phyloP scores from a whole-genome alignment of 2,329 filamentous ascomycete genomes.

The Thielaviopsis populi region DNA sequence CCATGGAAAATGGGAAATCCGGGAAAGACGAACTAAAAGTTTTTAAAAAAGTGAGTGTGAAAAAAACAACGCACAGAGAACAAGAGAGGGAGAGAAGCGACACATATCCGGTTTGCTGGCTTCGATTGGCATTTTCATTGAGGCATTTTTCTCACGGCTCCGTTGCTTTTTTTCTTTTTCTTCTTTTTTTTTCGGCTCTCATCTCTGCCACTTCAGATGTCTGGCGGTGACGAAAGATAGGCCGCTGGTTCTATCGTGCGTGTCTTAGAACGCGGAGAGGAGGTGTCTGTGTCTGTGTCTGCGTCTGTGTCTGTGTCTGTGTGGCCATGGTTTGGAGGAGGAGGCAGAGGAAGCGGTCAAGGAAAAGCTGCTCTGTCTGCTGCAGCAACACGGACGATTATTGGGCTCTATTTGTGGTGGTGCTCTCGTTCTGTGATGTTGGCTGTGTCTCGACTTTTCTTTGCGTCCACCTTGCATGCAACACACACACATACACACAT shows the following conservation, averaged over 20 bases:
- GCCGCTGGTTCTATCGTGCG: neutral
- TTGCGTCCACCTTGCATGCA: neutral
- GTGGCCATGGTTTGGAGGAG: neutral
- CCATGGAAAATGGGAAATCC: too few species aligned
- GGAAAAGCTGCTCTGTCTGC: neutral
- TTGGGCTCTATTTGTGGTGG: neutral
- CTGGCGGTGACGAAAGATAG: neutral
- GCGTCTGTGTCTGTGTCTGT: neutral
- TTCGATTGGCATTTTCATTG: neutral
- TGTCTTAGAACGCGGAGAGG: neutral
- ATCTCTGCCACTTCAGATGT: too few species aligned
- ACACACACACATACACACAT: neutral
- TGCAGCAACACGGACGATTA: neutral
- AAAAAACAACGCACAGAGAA: too few species aligned
- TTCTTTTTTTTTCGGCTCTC: neutral
- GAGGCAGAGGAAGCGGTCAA: slow-evolving; percentile 1
- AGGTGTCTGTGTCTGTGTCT: neutral
- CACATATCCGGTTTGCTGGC: too few species aligned
- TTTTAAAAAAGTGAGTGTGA: too few species aligned
- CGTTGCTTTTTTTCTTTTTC: neutral
- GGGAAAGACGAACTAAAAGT: too few species aligned
- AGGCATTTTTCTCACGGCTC: neutral
- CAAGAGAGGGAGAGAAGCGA: too few species aligned
- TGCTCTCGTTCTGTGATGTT: neutral
- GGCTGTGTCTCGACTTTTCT: neutral